phyloP scores from a whole-genome alignment of 768 basidiomycete genomes.

The Psilocybe cyanescens region DNA sequence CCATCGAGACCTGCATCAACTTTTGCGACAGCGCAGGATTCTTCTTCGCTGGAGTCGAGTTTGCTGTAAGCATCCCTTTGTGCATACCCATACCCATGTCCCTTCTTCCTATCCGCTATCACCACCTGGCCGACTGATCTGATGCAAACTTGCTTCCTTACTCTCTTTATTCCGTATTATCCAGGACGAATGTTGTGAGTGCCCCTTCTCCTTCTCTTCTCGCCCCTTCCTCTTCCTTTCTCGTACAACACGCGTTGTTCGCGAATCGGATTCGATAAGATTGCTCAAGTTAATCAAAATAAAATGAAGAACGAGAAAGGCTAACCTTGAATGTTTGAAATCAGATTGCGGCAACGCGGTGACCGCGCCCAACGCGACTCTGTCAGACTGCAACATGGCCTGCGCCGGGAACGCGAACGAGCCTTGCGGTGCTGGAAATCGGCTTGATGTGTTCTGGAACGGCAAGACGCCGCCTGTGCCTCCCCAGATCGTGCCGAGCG shows the following conservation, averaged over 20 bases:
- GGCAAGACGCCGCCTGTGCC: conserved; percentile 58
- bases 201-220: conserved; percentile 8
- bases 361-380: conserved; percentile 44
- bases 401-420: conserved; percentile 65
- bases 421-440: conserved; percentile 61
- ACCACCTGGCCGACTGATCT: neutral
- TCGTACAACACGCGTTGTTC: neutral
- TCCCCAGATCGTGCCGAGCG: conserved; percentile 53
- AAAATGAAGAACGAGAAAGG: neutral
- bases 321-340: neutral
- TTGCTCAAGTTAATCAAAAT: neutral
- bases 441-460: conserved; percentile 68
- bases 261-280: neutral
- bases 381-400: conserved; percentile 60
- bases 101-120: conserved; percentile 1
- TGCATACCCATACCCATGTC: neutral
- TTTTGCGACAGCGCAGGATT: conserved; percentile 52
- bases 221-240: conserved; percentile 6
- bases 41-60: conserved; percentile 75
- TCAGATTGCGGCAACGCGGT: conserved; percentile 69
- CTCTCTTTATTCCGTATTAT: neutral
- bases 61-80: conserved; percentile 29
- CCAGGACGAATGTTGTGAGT: conserved; percentile 36
- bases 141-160: neutral
- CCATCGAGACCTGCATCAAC: conserved; percentile 52